Evolutionary conservation across 2,329 filamentous ascomycete species (phyloP).

Genomic region (Hysterium pulicare): DNA sequence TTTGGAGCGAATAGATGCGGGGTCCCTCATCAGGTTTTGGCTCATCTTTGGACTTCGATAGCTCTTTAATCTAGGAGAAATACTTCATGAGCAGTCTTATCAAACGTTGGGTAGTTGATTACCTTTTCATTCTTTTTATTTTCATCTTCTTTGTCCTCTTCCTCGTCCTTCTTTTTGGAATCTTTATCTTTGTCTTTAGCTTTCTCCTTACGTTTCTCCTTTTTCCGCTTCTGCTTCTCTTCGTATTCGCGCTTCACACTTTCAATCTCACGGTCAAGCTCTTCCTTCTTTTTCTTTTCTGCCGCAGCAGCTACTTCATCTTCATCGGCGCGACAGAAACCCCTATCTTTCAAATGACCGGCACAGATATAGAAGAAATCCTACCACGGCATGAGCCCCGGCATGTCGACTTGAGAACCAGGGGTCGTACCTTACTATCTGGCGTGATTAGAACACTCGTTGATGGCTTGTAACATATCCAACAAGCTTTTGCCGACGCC

Average conservation of each 20-base stretch:
- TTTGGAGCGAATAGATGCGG: conserved; percentile 79
- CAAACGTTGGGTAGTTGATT: conserved; percentile 5
- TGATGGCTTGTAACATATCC: conserved; percentile 87
- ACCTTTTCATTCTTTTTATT: conserved; percentile 61
- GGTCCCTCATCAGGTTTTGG: conserved; percentile 61
- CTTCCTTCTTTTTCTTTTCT: conserved; percentile 54
- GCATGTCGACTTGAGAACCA: conserved; percentile 1
- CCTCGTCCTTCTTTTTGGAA: conserved; percentile 58
- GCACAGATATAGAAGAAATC: conserved; percentile 93
- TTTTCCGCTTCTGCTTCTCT: conserved; percentile 58
- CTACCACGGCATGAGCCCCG: conserved; percentile 35
- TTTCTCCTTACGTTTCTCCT: conserved; percentile 43
- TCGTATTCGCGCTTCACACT: conserved; percentile 50
- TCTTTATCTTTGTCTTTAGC: conserved; percentile 47
- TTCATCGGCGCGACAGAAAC: conserved; percentile 72
- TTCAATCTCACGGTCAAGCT: conserved; percentile 48
- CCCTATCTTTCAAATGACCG: conserved; percentile 74
- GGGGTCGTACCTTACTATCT: conserved; percentile 70
- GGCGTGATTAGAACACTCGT: conserved; percentile 84
- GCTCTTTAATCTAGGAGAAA: conserved; percentile 43
- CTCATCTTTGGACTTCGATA: conserved; percentile 46
- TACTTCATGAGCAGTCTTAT: background rate
- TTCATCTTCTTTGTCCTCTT: conserved; percentile 64
- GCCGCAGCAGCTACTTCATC: conserved; percentile 59
- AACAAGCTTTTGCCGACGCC: conserved; percentile 76